A percentile compares a stretch with the other conserved stretches of the same genome.
Evolutionary conservation across 2,329 filamentous ascomycete genomes (phyloP).

Genomic region (Fusarium neocosmosporiellum): DNA sequence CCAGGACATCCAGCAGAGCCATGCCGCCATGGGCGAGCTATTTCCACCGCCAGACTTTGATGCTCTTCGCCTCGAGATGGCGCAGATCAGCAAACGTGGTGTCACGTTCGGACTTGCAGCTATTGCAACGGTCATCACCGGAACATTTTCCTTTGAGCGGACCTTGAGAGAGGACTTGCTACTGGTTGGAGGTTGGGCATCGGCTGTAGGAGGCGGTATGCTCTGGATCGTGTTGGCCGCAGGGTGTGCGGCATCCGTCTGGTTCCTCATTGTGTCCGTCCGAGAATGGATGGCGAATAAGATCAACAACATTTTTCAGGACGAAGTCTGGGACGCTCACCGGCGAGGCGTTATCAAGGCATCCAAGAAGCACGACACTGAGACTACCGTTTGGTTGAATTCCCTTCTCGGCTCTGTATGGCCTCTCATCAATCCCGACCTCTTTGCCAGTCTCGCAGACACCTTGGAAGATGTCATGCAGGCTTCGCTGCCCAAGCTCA

Average conservation of each 20-base stretch:
- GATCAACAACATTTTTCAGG: constrained; percentile 72
- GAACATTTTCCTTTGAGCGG: constrained; percentile 39
- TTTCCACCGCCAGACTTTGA: constrained; percentile 63
- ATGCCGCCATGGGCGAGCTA: constrained; percentile 55
- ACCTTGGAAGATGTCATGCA: constrained; percentile 85
- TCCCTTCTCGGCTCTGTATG: constrained; percentile 74
- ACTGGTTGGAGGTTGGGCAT: constrained; percentile 5
- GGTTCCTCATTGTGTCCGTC: constrained; percentile 57
- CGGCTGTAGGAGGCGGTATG: constrained; percentile 35
- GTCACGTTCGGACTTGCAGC: constrained; percentile 53
- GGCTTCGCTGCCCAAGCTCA: constrained; percentile 74
- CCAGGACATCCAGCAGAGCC: constrained; percentile 49
- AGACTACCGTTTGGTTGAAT: constrained; percentile 80
- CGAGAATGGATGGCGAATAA: constrained; percentile 71
- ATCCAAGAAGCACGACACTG: constrained; percentile 58
- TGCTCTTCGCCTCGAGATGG: constrained; percentile 50
- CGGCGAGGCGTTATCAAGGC: constrained; percentile 60
- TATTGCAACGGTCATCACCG: constrained; percentile 46
- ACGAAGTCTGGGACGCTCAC: constrained; percentile 76
- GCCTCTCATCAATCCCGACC: constrained; percentile 80
- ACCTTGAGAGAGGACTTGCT: constrained; percentile 27
- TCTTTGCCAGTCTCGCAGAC: constrained; percentile 76
- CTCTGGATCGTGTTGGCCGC: constrained; percentile 44
- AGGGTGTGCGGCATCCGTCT: constrained; percentile 42
- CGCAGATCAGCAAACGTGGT: constrained; percentile 46